phyloP scores from a whole-genome alignment of 2,329 filamentous ascomycete species.

The Phialophora chinensis region DNA sequence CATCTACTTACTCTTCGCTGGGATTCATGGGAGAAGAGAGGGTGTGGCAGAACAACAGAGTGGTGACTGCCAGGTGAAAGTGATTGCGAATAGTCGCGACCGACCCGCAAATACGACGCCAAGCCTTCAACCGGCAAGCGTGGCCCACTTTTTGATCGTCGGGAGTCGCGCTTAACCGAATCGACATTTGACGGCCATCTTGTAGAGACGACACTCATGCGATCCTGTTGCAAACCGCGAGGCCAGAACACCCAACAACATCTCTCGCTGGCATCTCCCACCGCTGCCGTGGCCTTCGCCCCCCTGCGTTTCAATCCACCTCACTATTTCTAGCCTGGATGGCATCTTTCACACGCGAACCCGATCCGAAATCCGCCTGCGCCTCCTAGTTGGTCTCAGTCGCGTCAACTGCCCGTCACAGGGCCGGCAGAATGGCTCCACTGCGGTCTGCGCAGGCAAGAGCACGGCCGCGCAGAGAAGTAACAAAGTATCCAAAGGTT shows the following conservation, averaged over 20 bases:
- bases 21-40: constrained; percentile 27
- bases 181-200: constrained; percentile 21
- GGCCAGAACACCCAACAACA: constrained; percentile 1
- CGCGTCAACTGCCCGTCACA: constrained; percentile 26
- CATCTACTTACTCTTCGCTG: constrained; percentile 40
- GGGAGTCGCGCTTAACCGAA: constrained; percentile 24
- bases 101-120: not conserved
- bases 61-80: constrained; percentile 11
- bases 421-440: constrained; percentile 33
- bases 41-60: constrained; percentile 18
- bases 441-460: constrained; percentile 36
- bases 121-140: constrained; percentile 1
- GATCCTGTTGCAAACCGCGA: not conserved
- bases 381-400: constrained; percentile 28
- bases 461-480: constrained; percentile 41
- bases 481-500: constrained; percentile 42
- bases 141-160: not conserved
- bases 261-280: not conserved
- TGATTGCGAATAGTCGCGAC: constrained; percentile 6
- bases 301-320: not conserved
- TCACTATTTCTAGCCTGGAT: constrained; percentile 21
- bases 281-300: too few species aligned
- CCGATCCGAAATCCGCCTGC: constrained; percentile 25
- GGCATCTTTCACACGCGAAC: constrained; percentile 24
- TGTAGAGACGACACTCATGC: constrained; percentile 24